phyloP scores from a whole-genome alignment of 1,284 basidiomycete species.

The Chiua sp. region DNA sequence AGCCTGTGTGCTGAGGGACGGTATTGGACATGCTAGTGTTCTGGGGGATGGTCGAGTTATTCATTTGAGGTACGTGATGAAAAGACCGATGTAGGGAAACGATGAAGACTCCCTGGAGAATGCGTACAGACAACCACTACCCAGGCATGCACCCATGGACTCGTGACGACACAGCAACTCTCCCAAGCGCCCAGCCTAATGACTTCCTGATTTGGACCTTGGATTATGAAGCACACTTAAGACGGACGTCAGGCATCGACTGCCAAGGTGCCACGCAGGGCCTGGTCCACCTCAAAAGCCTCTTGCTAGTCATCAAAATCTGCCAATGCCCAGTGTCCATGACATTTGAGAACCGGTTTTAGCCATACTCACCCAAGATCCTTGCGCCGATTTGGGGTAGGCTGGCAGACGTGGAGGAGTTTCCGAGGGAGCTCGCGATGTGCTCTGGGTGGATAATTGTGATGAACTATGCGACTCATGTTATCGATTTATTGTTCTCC shows the following conservation, averaged over 20 bases:
- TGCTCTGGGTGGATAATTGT: conserved; percentile 99
- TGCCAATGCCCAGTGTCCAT: conserved; percentile 90
- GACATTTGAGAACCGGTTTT: conserved; percentile 96
- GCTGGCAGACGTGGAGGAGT: conserved; percentile 93
- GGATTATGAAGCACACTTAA: conserved; percentile 91
- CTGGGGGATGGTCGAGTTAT: neutral
- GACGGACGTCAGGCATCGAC: conserved; percentile 95
- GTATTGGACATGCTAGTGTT: neutral
- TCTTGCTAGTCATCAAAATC: conserved; percentile 92
- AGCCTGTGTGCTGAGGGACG: neutral
- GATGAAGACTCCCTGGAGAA: neutral
- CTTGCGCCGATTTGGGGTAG: conserved; percentile 94
- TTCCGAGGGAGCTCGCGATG: conserved; percentile 96
- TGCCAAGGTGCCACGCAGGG: conserved; percentile 98
- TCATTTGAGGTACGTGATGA: neutral
- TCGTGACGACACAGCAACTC: no score
- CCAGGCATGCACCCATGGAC: no score
- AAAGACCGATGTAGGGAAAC: neutral
- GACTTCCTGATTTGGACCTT: conserved; percentile 75
- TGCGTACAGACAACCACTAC: no score
- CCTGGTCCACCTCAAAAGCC: conserved; percentile 94
- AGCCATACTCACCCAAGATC: conserved; percentile 95
- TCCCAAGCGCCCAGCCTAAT: no score
- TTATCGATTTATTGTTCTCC: conserved; percentile 93
- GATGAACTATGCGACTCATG: conserved; percentile 91